These are phyloP conservation scores for Senna tora DNA, from an alignment of 306 rosid genomes.

Conservation along the genomic window DNA sequence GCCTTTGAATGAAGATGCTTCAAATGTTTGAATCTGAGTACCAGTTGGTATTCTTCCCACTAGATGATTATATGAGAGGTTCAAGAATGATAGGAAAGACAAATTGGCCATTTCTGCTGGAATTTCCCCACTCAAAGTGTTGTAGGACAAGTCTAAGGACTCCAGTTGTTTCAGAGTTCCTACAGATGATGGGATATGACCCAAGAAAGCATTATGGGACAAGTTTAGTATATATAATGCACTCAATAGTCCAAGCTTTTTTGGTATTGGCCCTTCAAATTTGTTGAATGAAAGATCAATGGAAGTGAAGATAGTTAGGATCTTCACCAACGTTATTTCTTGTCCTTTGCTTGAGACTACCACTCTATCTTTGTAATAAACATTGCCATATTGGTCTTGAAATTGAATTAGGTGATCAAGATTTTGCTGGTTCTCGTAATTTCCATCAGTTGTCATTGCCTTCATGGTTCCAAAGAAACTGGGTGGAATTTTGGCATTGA, in stretches of 20 bases:
- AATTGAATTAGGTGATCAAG: conserved; percentile 1
- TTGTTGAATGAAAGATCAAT: conserved; percentile 33
- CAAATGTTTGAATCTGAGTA: not conserved
- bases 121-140: not conserved
- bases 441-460: conserved; percentile 6
- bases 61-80: not conserved
- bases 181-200: conserved; percentile 43
- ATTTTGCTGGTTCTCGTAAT: not conserved
- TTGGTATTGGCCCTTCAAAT: conserved; percentile 19
- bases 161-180: conserved; percentile 36
- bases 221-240: conserved; percentile 25
- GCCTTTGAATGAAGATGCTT: not conserved
- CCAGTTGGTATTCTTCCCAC: not conserved
- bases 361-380: conserved; percentile 31
- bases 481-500: conserved; percentile 31
- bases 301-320: conserved; percentile 22
- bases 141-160: conserved; percentile 45
- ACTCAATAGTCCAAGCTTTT: conserved; percentile 12
- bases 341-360: not conserved
- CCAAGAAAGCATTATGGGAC: conserved; percentile 31
- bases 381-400: accelerated
- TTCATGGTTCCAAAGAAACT: not conserved
- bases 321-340: conserved; percentile 16
- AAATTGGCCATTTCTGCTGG: not conserved
- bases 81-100: not conserved